A percentile compares a stretch with the other conserved stretches of the same genome.
These are phyloP conservation scores for Ophiostoma tasmaniense DNA, from an alignment of 2,329 filamentous ascomycete species.

Conservation along the genomic window DNA sequence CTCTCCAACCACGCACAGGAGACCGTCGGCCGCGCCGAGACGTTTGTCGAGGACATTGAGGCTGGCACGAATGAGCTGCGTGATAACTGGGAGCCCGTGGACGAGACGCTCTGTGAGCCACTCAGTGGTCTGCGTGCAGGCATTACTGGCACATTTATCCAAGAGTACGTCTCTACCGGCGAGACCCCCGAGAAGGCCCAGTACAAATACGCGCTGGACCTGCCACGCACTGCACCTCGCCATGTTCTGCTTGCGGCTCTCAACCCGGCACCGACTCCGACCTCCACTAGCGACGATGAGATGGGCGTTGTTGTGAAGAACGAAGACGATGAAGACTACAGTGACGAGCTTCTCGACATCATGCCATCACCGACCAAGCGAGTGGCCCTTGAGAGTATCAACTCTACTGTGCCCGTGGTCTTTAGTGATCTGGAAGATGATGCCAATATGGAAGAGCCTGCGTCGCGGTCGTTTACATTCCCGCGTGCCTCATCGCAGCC, in stretches of 20 bases:
- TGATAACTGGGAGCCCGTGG: slow-evolving; percentile 53
- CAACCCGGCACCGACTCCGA: slow-evolving; percentile 19
- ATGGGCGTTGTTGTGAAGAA: background rate
- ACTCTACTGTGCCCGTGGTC: slow-evolving; percentile 17
- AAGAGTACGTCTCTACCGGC: slow-evolving; percentile 79
- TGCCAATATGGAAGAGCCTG: slow-evolving; percentile 12
- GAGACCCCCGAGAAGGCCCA: slow-evolving; percentile 72
- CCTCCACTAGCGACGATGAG: slow-evolving; percentile 20
- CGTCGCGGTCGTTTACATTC: background rate
- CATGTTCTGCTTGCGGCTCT: slow-evolving; percentile 35
- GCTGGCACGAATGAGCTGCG: slow-evolving; percentile 50
- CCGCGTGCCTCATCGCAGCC: slow-evolving; percentile 11
- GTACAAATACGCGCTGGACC: slow-evolving; percentile 70
- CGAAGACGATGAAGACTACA: slow-evolving; percentile 10
- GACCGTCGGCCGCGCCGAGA: slow-evolving; percentile 58
- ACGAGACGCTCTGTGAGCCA: slow-evolving; percentile 54
- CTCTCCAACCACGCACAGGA: slow-evolving; percentile 63
- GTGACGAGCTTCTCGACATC: slow-evolving; percentile 10
- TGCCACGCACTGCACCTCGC: slow-evolving; percentile 62
- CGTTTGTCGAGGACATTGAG: slow-evolving; percentile 60
- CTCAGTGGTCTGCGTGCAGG: slow-evolving; percentile 62
- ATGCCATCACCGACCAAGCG: slow-evolving; percentile 29
- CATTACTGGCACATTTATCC: slow-evolving; percentile 55
- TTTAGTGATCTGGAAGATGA: slow-evolving; percentile 23
- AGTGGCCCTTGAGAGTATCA: background rate